Evolutionary conservation across 768 basidiomycete genomes (phyloP).

Genomic region (Tremella fuciformis): DNA sequence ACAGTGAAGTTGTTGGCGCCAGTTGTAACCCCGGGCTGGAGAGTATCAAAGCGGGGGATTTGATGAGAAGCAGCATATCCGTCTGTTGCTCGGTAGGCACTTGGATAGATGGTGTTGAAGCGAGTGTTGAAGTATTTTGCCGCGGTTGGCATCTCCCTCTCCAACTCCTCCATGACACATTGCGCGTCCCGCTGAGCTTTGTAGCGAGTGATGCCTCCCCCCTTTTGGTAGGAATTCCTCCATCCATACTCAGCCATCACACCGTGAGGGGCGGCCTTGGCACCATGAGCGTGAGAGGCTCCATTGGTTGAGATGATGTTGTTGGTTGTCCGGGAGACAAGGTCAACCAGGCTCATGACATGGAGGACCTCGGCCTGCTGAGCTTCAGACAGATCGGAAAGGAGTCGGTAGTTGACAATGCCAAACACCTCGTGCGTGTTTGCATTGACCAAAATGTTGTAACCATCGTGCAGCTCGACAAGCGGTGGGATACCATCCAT

Average conservation of each 20-base stretch:
- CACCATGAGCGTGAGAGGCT: conserved; percentile 3
- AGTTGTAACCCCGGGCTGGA: background rate
- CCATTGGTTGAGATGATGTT: conserved; percentile 13
- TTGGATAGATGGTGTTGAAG: background rate
- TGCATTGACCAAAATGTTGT: conserved; percentile 8
- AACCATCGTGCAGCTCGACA: conserved; percentile 3
- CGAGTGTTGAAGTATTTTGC: conserved; percentile 4
- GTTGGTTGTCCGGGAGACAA: conserved; percentile 4
- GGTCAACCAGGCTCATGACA: conserved; percentile 3
- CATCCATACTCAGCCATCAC: conserved; percentile 6
- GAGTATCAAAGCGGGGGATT: conserved; percentile 5
- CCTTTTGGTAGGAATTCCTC: background rate
- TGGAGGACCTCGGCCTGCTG: conserved; percentile 4
- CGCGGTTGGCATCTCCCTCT: background rate
- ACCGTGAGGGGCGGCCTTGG: conserved; percentile 1
- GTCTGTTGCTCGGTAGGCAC: background rate
- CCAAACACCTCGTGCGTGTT: conserved; percentile 8
- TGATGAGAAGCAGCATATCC: background rate
- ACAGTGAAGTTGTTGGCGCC: conserved; percentile 4
- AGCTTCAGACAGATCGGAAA: background rate
- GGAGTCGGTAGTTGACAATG: background rate
- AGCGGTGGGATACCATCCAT: background rate
- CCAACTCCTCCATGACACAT: background rate
- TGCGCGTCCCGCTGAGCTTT: background rate
- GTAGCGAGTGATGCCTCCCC: background rate